Conservation (phyloP, 306 rosid species). For the Senna tora region DNA sequence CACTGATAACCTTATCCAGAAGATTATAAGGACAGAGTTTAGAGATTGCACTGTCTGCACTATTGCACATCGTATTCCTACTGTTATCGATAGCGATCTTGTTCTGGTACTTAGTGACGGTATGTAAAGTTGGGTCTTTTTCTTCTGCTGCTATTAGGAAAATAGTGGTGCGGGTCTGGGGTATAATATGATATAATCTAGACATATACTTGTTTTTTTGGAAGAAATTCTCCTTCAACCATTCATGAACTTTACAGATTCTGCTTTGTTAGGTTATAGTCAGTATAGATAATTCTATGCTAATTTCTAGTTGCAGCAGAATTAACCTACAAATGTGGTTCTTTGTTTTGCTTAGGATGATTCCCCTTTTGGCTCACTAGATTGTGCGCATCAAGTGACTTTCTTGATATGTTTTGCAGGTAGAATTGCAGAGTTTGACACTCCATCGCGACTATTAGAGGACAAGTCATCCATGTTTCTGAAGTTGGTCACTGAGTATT, state of each 20-base stretch:
- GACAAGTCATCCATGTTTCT: constrained; percentile 95
- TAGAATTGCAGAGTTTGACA: constrained; percentile 80
- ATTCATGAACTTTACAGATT: too few species aligned
- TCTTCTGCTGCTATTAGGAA: background rate
- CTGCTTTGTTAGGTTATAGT: too few species aligned
- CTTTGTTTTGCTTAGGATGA: background rate
- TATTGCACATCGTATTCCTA: constrained; percentile 96
- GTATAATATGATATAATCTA: too few species aligned
- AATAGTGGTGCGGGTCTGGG: too few species aligned
- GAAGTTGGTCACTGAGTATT: constrained; percentile 88
- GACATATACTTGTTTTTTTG: too few species aligned
- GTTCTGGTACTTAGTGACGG: constrained; percentile 97
- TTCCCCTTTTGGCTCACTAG: background rate
- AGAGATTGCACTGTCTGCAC: constrained; percentile 91
- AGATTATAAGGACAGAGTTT: constrained; percentile 87
- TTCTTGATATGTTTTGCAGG: constrained; percentile 56
- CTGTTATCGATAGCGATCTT: constrained; percentile 93
- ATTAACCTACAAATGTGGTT: constrained; percentile 6
- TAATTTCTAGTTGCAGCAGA: background rate
- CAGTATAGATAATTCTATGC: background rate
- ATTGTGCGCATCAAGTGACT: constrained; percentile 25
- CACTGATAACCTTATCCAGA: constrained; percentile 93
- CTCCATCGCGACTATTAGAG: constrained; percentile 79
- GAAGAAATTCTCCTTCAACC: too few species aligned
- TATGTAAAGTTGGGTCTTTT: constrained; percentile 41